Percentiles rank a stretch among this genome's conserved stretches.
Conservation (phyloP, 2,329 filamentous ascomycete species). For the Fusarium sterilihyphosum region DNA sequence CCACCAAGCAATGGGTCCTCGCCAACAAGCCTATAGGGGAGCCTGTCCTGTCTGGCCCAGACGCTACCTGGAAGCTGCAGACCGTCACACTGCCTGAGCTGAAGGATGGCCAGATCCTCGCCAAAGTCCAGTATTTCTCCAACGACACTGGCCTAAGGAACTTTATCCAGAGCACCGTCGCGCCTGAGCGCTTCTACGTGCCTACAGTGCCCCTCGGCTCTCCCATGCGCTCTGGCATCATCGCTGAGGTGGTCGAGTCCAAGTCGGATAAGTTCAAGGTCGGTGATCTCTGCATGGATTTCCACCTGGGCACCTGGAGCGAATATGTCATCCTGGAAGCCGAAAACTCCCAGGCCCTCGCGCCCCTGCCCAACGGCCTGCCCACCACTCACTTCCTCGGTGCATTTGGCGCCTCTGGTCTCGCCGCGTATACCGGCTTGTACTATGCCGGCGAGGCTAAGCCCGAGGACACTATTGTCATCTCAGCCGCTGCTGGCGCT, state of each 20-base stretch:
- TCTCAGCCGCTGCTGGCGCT: constrained; percentile 44
- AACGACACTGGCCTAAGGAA: constrained; percentile 45
- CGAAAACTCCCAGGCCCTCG: constrained; percentile 37
- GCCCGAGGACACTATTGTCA: constrained; percentile 43
- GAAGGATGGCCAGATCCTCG: constrained; percentile 43
- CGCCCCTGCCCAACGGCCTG: constrained; percentile 38
- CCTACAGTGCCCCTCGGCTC: constrained; percentile 43
- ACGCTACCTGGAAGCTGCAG: constrained; percentile 43
- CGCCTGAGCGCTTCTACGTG: constrained; percentile 44
- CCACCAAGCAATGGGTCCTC: constrained; percentile 47
- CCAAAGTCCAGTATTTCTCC: constrained; percentile 43
- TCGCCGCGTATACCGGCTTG: constrained; percentile 42
- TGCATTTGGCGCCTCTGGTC: constrained; percentile 43
- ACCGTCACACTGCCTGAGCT: constrained; percentile 39
- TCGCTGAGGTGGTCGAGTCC: constrained; percentile 44
- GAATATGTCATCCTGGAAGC: constrained; percentile 42
- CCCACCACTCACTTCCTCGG: constrained; percentile 43
- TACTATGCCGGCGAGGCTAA: constrained; percentile 41
- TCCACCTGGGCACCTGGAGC: constrained; percentile 45
- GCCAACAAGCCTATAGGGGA: constrained; percentile 40
- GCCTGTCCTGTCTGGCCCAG: constrained; percentile 39
- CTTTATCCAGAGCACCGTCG: constrained; percentile 44
- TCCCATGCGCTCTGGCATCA: constrained; percentile 44
- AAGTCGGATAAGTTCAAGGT: constrained; percentile 38
- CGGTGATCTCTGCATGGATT: constrained; percentile 44